phyloP scores from a whole-genome alignment of 2,329 filamentous ascomycete genomes.

The Colletotrichum camelliae region DNA sequence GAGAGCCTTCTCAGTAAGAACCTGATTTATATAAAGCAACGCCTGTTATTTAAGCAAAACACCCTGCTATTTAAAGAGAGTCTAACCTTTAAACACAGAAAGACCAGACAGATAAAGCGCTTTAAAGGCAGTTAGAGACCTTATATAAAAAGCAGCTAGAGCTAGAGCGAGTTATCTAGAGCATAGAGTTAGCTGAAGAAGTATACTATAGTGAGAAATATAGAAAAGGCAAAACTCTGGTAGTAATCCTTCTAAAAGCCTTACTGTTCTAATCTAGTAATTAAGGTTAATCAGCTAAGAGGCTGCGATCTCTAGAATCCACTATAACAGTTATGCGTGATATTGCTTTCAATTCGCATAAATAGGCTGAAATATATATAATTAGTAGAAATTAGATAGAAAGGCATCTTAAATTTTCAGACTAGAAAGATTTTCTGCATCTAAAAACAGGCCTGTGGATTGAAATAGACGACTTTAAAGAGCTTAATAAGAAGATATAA shows the following conservation, averaged over 20 bases:
- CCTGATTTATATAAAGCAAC: too few species aligned
- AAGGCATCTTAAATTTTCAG: not conserved
- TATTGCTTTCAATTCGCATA: not conserved
- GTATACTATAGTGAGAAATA: too few species aligned
- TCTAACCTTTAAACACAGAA: too few species aligned
- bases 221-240: too few species aligned
- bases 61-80: too few species aligned
- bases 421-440: not conserved
- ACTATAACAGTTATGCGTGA: not conserved
- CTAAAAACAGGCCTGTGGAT: not conserved
- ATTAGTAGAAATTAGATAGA: not conserved
- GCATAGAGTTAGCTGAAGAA: too few species aligned
- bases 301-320: not conserved
- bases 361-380: not conserved
- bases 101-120: too few species aligned
- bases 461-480: not conserved
- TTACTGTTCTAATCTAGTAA: not conserved
- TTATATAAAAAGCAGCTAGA: too few species aligned
- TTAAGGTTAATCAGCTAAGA: not conserved
- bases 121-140: too few species aligned
- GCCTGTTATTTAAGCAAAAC: too few species aligned
- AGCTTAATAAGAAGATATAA: not conserved
- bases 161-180: too few species aligned
- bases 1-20: too few species aligned
- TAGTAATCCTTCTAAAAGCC: not conserved